Base-by-base conservation (phyloP, 148 eudicot species). In the Camellia granthamiana region DNA sequence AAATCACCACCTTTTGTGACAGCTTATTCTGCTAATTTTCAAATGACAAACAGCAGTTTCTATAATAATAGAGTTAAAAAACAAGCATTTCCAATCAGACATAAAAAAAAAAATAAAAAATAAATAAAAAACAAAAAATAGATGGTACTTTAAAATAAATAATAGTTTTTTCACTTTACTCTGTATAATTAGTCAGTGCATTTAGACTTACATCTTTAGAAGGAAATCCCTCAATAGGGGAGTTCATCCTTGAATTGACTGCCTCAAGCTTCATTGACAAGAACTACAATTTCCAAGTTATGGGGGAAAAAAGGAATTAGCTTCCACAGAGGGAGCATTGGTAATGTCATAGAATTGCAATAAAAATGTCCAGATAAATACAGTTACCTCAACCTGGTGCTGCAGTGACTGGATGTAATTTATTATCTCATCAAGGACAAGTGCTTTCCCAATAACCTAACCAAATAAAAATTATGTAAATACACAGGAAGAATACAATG, bases 231-330 rank as follows among this genome's bases (percentile, higher is more conserved):
- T 84, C 91, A 4, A 85, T 74, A 4, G 90, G 78, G 15, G 90
- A 88, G 23, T 78, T 75, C 86, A 88, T 86, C 78, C 91, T 89
- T 58, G 95, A 86, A 84, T 89, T 91, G 73, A 93, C 97, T 21
- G 93, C 92, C 87, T 90, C 97, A 69, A 93, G 95, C 88, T 93
- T 93, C 97, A 93, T 93, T 19, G 97, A 93, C 84, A 93, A 86
- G 84, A 93, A 93, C 97, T 93, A 84, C 80, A 83, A 77, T 51
- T 72, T 19, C 75, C 70, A 79, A 61, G 44, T 63, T 18, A 69
- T 21, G 30, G 19, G 23, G 11, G 13, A 43, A 51, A 43, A 6
- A 52, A 60, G 5, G 21, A 19, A 60, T 81, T 62, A 81, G 66
- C 41, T 78, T 77, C 38, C 21, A 47, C 15, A 61, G 23, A 13